A percentile compares a stretch with the other conserved stretches of the same genome.
phyloP scores from a whole-genome alignment of 108 stramenopile species.

The Discostella pseudostelligera region DNA sequence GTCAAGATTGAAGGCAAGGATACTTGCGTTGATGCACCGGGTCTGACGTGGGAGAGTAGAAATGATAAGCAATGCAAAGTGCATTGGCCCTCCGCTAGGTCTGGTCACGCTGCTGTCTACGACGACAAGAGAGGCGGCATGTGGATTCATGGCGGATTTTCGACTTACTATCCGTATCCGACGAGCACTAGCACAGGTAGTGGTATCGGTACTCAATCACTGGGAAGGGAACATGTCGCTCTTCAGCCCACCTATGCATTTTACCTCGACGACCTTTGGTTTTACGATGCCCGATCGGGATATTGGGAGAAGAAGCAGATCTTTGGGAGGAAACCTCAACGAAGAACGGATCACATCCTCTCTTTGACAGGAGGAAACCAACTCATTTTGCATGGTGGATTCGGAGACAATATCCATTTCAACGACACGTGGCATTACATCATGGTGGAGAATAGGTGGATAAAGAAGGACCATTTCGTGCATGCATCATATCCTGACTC shows the following conservation, averaged over 20 bases:
- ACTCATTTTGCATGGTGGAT: conserved; percentile 76
- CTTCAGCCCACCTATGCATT: conserved; percentile 63
- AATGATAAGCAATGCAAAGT: conserved; percentile 58
- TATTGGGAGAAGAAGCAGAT: conserved; percentile 58
- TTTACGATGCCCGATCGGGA: conserved; percentile 54
- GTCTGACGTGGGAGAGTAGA: conserved; percentile 60
- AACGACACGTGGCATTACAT: conserved; percentile 87
- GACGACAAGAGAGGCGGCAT: conserved; percentile 54
- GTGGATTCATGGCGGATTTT: conserved; percentile 82
- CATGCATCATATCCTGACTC: conserved; percentile 62
- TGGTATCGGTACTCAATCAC: conserved; percentile 31
- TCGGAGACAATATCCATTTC: conserved; percentile 65
- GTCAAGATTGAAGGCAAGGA: conserved; percentile 28
- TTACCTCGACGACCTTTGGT: conserved; percentile 80
- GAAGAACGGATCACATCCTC: conserved; percentile 37
- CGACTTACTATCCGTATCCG: conserved; percentile 77
- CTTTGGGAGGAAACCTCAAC: conserved; percentile 32
- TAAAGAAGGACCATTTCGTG: conserved; percentile 67
- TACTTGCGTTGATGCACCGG: conserved; percentile 54
- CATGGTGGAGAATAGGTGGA: conserved; percentile 62
- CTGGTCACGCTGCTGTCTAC: conserved; percentile 64
- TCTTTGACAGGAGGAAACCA: conserved; percentile 27
- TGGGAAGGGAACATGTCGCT: conserved; percentile 38
- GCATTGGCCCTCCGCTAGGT: conserved; percentile 67
- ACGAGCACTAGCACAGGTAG: conserved; percentile 57